Evolutionary conservation across 495 filamentous ascomycete species (phyloP).

Genomic region (Penicillium mononematosum): DNA sequence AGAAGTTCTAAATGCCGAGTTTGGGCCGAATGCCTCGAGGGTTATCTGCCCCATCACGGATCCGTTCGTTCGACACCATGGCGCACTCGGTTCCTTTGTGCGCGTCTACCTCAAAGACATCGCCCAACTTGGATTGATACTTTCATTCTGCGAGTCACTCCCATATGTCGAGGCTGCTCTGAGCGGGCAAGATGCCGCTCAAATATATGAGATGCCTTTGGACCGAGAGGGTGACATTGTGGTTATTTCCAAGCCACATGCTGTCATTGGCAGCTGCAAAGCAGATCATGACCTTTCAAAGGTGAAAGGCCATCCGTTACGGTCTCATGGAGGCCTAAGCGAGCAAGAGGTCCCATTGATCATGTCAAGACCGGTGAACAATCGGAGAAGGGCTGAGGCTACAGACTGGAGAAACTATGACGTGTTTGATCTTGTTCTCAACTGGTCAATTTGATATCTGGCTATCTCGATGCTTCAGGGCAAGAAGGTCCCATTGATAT

Average conservation of each 20-base stretch:
- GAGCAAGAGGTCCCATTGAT: slow-evolving; percentile 34
- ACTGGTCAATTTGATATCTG: slow-evolving; percentile 17
- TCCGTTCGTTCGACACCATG: too few relatives aligned
- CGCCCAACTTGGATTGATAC: too few relatives aligned
- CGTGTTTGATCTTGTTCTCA: slow-evolving; percentile 36
- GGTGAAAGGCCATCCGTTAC: slow-evolving; percentile 28
- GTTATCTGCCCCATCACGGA: too few relatives aligned
- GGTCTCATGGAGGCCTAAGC: slow-evolving; percentile 35
- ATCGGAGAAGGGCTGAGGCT: neutral
- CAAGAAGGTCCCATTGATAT: slow-evolving; percentile 16
- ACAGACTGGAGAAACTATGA: slow-evolving; percentile 36
- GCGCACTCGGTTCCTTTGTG: too few relatives aligned
- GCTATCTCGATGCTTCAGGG: slow-evolving; percentile 1
- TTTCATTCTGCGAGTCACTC: slow-evolving; percentile 14
- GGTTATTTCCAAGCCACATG: slow-evolving; percentile 28
- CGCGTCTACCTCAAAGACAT: too few relatives aligned
- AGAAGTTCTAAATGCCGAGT: too few relatives aligned
- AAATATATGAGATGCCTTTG: slow-evolving; percentile 31
- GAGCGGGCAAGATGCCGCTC: slow-evolving; percentile 27
- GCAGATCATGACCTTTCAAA: slow-evolving; percentile 33
- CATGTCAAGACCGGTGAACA: slow-evolving; percentile 21
- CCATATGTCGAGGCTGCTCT: slow-evolving; percentile 33
- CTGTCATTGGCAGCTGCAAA: slow-evolving; percentile 31
- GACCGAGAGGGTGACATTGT: slow-evolving; percentile 38
- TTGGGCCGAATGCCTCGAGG: too few relatives aligned